These are phyloP conservation scores for Saccharata proteae DNA, from an alignment of 2,329 filamentous ascomycete genomes.

Conservation along the genomic window DNA sequence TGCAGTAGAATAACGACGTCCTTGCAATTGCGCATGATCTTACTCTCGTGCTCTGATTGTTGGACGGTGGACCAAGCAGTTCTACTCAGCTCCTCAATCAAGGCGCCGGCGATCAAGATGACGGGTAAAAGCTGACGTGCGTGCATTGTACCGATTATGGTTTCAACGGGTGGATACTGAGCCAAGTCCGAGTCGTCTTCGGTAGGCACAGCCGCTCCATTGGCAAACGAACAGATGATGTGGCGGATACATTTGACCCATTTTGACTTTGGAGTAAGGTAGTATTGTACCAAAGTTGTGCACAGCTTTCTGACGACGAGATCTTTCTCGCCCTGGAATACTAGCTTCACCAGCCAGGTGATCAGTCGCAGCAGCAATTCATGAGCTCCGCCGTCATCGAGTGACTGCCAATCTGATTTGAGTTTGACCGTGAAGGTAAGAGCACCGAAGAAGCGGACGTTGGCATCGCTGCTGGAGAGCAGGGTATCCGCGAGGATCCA, in stretches of 20 bases:
- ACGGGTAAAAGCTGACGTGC: constrained; percentile 43
- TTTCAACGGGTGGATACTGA: constrained; percentile 30
- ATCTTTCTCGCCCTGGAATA: constrained; percentile 5
- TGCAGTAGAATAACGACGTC: constrained; percentile 3
- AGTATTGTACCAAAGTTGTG: constrained; percentile 65
- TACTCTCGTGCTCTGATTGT: constrained; percentile 2
- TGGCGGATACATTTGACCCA: constrained; percentile 58
- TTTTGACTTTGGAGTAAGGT: constrained; percentile 54
- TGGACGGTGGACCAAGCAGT: constrained; percentile 1
- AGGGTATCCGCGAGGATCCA: constrained; percentile 78
- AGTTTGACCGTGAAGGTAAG: constrained; percentile 90
- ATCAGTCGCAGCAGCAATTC: constrained; percentile 38
- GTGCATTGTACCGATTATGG: constrained; percentile 35
- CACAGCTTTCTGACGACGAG: constrained; percentile 64
- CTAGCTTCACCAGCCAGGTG: constrained; percentile 42
- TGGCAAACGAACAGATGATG: constrained; percentile 47
- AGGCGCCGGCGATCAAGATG: constrained; percentile 51
- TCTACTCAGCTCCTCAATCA: constrained; percentile 48
- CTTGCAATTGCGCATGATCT: constrained; percentile 5
- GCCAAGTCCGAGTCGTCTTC: constrained; percentile 39
- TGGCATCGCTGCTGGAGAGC: constrained; percentile 54
- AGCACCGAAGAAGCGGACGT: constrained; percentile 84
- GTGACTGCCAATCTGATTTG: constrained; percentile 35
- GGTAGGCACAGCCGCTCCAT: constrained; percentile 32
- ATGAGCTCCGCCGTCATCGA: constrained; percentile 22